phyloP scores from a whole-genome alignment of 352 stramenopile species.

The Phytophthora tentaculata region DNA sequence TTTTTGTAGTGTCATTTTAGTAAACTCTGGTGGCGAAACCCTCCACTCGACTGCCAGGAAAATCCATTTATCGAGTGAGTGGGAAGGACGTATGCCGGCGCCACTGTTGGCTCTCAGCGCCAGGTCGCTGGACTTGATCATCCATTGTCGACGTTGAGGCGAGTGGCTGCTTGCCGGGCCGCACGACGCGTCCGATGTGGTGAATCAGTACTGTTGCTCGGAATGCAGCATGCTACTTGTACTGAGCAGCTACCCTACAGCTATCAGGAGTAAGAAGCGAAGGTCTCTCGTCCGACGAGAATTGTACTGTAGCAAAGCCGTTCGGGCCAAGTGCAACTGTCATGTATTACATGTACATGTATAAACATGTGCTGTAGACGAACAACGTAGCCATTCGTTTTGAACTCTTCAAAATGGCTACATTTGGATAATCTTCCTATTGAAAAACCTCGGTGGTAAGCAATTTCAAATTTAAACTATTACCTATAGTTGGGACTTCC shows the following conservation, averaged over 20 bases:
- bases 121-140: slow-evolving; percentile 49
- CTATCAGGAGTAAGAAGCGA: too few species aligned
- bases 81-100: slow-evolving; percentile 74
- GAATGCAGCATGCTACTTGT: too few species aligned
- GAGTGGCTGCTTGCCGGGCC: slow-evolving; percentile 67
- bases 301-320: too few species aligned
- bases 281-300: too few species aligned
- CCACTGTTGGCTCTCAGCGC: slow-evolving; percentile 65
- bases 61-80: too few species aligned
- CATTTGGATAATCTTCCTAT: neutral
- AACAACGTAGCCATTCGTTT: slow-evolving; percentile 11
- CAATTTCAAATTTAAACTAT: slow-evolving; percentile 12
- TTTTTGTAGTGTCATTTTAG: too few species aligned
- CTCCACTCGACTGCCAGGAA: too few species aligned
- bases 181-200: slow-evolving; percentile 43
- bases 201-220: slow-evolving; percentile 55
- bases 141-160: slow-evolving; percentile 20
- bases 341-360: slow-evolving; percentile 3
- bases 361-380: too few species aligned
- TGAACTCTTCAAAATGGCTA: neutral
- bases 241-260: too few species aligned
- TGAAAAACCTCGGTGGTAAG: slow-evolving; percentile 9
- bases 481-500: neutral
- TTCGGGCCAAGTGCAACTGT: slow-evolving; percentile 6
- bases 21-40: too few species aligned